These are phyloP conservation scores for Nakazawaea holstii DNA, from an alignment of 805 yeast species.

Conservation along the genomic window DNA sequence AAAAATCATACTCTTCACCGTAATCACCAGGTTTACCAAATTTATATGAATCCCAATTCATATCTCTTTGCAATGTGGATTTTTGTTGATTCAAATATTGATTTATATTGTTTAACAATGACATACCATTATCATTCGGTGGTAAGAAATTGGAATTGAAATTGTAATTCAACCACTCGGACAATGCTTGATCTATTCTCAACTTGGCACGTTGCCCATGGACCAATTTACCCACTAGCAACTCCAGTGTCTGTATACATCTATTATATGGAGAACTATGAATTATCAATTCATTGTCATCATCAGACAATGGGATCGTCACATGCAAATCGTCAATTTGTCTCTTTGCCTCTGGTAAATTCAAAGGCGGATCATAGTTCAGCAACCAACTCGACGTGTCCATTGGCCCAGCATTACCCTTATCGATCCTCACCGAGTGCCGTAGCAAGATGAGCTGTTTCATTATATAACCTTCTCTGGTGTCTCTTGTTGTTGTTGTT, in stretches of 20 bases:
- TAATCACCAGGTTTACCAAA: constrained; percentile 39
- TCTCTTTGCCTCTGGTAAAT: constrained; percentile 16
- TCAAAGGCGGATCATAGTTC: constrained; percentile 30
- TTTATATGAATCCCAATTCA: constrained; percentile 27
- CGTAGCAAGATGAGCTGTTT: constrained; percentile 7
- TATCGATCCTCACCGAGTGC: constrained; percentile 9
- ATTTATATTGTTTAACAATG: constrained; percentile 32
- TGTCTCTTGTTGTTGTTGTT: neutral
- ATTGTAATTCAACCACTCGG: constrained; percentile 39
- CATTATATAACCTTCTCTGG: neutral
- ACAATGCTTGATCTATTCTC: constrained; percentile 34
- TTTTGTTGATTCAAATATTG: constrained; percentile 27
- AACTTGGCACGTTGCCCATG: constrained; percentile 18
- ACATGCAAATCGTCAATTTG: constrained; percentile 21
- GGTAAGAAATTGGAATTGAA: constrained; percentile 33
- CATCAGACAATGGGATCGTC: constrained; percentile 9
- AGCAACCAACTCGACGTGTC: constrained; percentile 27
- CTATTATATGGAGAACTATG: constrained; percentile 40
- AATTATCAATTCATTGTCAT: constrained; percentile 19
- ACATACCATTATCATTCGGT: constrained; percentile 39
- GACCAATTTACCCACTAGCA: constrained; percentile 15
- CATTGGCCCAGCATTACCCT: neutral
- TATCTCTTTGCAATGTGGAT: constrained; percentile 20
- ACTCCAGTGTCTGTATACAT: constrained; percentile 36
- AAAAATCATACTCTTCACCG: constrained; percentile 32